Evolutionary conservation across 23 red algal genomes (phyloP).

Genomic region (Pyropia haitanensis): DNA sequence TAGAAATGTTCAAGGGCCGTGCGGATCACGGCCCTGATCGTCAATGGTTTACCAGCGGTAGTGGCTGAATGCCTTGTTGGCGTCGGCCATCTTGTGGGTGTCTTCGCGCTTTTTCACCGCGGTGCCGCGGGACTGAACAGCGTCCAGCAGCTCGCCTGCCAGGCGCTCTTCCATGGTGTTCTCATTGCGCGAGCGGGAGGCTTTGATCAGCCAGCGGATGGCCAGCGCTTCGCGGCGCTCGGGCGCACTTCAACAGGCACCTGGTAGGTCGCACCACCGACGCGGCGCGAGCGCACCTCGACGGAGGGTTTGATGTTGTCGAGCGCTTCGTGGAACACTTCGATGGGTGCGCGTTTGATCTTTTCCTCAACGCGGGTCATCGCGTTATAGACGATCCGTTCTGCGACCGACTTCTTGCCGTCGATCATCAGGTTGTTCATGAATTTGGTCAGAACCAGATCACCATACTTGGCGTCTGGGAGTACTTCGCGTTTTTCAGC

Average conservation of each 20-base stretch:
- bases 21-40: too few species aligned
- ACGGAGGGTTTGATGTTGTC: constrained; percentile 3
- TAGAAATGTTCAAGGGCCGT: too few species aligned
- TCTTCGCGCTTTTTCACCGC: neutral
- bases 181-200: neutral
- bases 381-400: constrained; percentile 1
- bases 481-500: neutral
- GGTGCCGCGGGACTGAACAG: neutral
- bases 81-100: constrained; percentile 1
- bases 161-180: neutral
- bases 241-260: neutral
- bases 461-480: neutral
- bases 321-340: neutral
- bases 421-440: constrained; percentile 1
- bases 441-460: neutral
- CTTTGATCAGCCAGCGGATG: constrained; percentile 1
- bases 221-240: constrained; percentile 1
- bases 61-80: constrained; percentile 1
- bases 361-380: neutral
- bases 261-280: constrained; percentile 3
- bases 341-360: too few species aligned
- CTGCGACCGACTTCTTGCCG: neutral
- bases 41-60: too few species aligned
- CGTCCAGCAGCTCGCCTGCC: neutral
- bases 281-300: neutral